phyloP scores from a whole-genome alignment of 495 filamentous ascomycete species.

The Bombardia bombarda region DNA sequence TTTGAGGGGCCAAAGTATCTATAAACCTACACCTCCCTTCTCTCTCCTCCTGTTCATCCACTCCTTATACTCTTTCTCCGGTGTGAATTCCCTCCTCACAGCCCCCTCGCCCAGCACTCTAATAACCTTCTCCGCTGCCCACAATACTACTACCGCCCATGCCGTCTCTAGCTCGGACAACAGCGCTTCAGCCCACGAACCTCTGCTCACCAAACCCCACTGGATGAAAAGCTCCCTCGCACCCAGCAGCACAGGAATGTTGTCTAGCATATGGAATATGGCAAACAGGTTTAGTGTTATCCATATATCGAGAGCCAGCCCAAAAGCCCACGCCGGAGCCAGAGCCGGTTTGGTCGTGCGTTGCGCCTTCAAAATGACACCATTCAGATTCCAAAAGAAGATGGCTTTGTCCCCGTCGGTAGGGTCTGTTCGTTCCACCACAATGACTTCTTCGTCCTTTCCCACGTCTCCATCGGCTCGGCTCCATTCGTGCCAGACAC shows the following conservation, averaged over 20 bases:
- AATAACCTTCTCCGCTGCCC: not conserved
- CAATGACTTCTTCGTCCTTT: slow-evolving; percentile 18
- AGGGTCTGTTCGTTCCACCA: slow-evolving; percentile 26
- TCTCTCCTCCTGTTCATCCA: not conserved
- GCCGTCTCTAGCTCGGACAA: not conserved
- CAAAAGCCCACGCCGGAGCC: not conserved
- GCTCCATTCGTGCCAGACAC: slow-evolving; percentile 21
- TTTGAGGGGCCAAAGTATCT: slow-evolving; percentile 12
- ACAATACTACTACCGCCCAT: not conserved
- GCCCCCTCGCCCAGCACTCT: not conserved
- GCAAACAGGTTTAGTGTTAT: not conserved
- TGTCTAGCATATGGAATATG: slow-evolving; percentile 2
- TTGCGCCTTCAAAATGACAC: slow-evolving; percentile 17
- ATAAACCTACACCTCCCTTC: not conserved
- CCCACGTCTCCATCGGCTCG: slow-evolving; percentile 4
- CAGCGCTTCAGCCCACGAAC: not conserved
- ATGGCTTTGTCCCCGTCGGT: slow-evolving; percentile 21
- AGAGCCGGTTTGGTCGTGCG: not conserved
- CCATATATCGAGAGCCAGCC: not conserved
- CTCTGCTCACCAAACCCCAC: not conserved
- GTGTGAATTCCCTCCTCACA: not conserved
- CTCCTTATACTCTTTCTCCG: not conserved
- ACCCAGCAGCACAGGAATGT: slow-evolving; percentile 2
- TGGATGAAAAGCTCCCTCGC: not conserved
- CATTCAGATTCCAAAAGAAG: slow-evolving; percentile 31